These are phyloP conservation scores for Candida chauliodis DNA, from an alignment of 805 yeast genomes.

Conservation along the genomic window DNA sequence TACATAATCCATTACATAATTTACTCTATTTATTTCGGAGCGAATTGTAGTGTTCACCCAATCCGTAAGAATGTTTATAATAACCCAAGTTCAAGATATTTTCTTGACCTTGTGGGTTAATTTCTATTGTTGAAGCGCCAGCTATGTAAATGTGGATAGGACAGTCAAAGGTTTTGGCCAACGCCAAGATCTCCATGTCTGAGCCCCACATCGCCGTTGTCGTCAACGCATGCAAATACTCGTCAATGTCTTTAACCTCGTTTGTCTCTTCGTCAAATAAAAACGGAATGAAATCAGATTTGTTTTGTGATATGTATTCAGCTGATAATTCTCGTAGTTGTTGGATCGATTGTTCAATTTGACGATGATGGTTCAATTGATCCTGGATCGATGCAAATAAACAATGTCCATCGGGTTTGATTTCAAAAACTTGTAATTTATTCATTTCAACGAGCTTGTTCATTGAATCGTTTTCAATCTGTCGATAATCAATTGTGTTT, in stretches of 20 bases:
- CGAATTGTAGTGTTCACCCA: slow-evolving; percentile 96
- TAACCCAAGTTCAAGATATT: slow-evolving; percentile 69
- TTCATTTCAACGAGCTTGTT: slow-evolving; percentile 47
- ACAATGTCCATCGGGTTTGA: slow-evolving; percentile 92
- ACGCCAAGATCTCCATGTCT: slow-evolving; percentile 84
- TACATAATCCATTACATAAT: too few species aligned
- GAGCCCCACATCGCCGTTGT: slow-evolving; percentile 96
- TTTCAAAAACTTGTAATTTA: slow-evolving; percentile 58
- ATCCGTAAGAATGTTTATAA: slow-evolving; percentile 79
- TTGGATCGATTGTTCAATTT: slow-evolving; percentile 29
- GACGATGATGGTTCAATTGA: slow-evolving; percentile 60
- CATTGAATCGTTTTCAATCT: slow-evolving; percentile 69
- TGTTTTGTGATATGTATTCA: slow-evolving; percentile 56
- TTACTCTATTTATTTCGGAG: too few species aligned
- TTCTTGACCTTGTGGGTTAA: slow-evolving; percentile 53
- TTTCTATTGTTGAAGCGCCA: slow-evolving; percentile 62
- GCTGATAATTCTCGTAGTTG: slow-evolving; percentile 67
- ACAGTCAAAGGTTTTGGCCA: slow-evolving; percentile 65
- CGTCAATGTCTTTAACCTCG: slow-evolving; percentile 58
- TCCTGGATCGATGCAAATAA: slow-evolving; percentile 81
- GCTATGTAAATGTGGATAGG: slow-evolving; percentile 77
- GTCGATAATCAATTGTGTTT: slow-evolving; percentile 60
- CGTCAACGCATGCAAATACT: slow-evolving; percentile 65
- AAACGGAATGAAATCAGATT: slow-evolving; percentile 75
- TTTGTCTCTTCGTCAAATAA: slow-evolving; percentile 76